Evolutionary conservation across 805 yeast species (phyloP).

Genomic region (Spathaspora girioi): DNA sequence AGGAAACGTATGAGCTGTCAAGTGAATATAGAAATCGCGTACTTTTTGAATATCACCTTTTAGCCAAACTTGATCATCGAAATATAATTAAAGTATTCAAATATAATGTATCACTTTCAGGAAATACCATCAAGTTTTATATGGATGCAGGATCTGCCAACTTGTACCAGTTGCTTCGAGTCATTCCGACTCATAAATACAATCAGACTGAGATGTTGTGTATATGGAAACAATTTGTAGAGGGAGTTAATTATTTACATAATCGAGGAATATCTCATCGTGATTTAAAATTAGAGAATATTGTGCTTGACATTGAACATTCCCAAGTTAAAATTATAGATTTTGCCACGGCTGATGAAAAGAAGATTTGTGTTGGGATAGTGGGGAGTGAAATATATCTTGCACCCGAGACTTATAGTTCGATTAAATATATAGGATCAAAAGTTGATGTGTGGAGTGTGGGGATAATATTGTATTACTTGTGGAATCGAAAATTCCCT

Average conservation of each 20-base stretch:
- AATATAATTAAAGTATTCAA: constrained; percentile 34
- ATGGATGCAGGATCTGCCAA: constrained; percentile 31
- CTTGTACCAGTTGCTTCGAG: constrained; percentile 11
- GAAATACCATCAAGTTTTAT: constrained; percentile 23
- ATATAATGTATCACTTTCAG: constrained; percentile 19
- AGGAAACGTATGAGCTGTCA: constrained; percentile 37
- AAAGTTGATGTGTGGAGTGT: constrained; percentile 49
- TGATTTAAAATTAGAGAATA: constrained; percentile 48
- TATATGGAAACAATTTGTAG: constrained; percentile 39
- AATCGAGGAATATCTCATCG: constrained; percentile 38
- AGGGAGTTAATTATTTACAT: constrained; percentile 40
- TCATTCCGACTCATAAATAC: neutral
- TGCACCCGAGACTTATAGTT: constrained; percentile 45
- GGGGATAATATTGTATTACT: constrained; percentile 39
- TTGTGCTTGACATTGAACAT: constrained; percentile 25
- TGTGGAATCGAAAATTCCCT: constrained; percentile 32
- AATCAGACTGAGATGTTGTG: constrained; percentile 17
- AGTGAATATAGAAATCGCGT: constrained; percentile 38
- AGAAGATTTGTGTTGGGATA: constrained; percentile 32
- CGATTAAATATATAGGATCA: constrained; percentile 37
- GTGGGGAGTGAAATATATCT: constrained; percentile 45
- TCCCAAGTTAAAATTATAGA: constrained; percentile 44
- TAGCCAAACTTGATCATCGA: constrained; percentile 22
- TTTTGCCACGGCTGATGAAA: constrained; percentile 27
- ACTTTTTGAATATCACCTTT: constrained; percentile 31